Evolutionary conservation across 1,284 basidiomycete genomes (phyloP), one percentile per base, ranked within the genome.

Genomic region (Cryptococcus sp.): DNA sequence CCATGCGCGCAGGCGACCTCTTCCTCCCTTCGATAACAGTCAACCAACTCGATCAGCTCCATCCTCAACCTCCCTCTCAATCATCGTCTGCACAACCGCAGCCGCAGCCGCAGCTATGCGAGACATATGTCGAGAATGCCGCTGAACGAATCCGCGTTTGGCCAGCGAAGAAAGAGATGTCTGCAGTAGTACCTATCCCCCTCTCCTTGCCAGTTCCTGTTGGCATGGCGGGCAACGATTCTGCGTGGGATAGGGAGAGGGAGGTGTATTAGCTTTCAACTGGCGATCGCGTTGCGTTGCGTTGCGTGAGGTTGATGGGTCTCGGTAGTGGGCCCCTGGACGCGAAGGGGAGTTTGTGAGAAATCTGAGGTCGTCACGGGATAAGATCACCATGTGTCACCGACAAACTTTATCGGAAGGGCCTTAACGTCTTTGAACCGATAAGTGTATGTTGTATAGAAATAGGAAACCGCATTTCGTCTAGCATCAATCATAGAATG

Each of bases 81-180:
- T 13, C 29, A 5, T 8, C 15, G 39, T 13, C 44, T 5, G 17
- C 46, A n/a, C 43, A 38, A 29, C 39, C 50, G 23, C 38, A 57
- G 23, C 34, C 11, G 20, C 40, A 55, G 25, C 53, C 59, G 7
- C 19, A 73, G 19, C 43, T 72, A 16, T 73, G 71, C 53, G 77
- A 78, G 65, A 73, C 75, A n/a, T 75, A 72, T 58, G 63, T 77
- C 13, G 69, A 73, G 52, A 77, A 78, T 56, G 72, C 77, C 0
- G 76, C 69, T 5, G 63, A 76, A 46, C 54, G 61, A 20, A 54
- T 78, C 29, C 58, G 64, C 16, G 70, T 78, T n/a, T 62, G 77
- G 40, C 75, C 77, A 4, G 64, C 73, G 11, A 67, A 64, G 25
- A 68, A 62, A 8, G 60, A 66, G 20, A 62, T 70, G 57, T 72